Evolutionary conservation across 805 yeast genomes (phyloP).

Genomic region (Nakazawaea anatomiae): DNA sequence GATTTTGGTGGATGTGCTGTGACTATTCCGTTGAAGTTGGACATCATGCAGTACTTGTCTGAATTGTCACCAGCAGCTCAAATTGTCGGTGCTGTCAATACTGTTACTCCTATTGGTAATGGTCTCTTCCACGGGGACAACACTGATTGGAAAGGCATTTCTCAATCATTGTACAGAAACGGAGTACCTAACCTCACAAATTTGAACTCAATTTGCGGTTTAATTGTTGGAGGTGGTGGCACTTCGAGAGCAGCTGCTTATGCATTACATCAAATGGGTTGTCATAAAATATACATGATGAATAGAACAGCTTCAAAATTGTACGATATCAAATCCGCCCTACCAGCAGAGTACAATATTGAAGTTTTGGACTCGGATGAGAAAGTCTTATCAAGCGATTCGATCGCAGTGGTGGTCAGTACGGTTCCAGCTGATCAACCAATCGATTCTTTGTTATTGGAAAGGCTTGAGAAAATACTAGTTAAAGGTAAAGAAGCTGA

Average conservation of each 20-base stretch:
- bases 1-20: slow-evolving; percentile 91
- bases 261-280: slow-evolving; percentile 78
- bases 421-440: slow-evolving; percentile 83
- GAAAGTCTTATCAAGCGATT: slow-evolving; percentile 36
- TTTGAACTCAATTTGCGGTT: slow-evolving; percentile 42
- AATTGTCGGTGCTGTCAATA: slow-evolving; percentile 91
- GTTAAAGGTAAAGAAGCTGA: slow-evolving; percentile 28
- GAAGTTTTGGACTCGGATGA: slow-evolving; percentile 46
- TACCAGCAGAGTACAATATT: slow-evolving; percentile 58
- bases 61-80: slow-evolving; percentile 72
- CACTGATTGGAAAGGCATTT: slow-evolving; percentile 94
- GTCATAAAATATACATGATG: slow-evolving; percentile 65
- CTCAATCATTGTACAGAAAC: slow-evolving; percentile 52
- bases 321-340: slow-evolving; percentile 46
- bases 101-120: slow-evolving; percentile 56
- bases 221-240: slow-evolving; percentile 96
- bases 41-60: slow-evolving; percentile 60
- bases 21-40: slow-evolving; percentile 89
- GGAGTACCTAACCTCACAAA: slow-evolving; percentile 49
- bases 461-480: slow-evolving; percentile 43
- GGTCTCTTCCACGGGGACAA: slow-evolving; percentile 68
- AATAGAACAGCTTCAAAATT: slow-evolving; percentile 76
- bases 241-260: slow-evolving; percentile 92
- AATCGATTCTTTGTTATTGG: slow-evolving; percentile 44
- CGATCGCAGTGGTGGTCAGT: slow-evolving; percentile 59